Evolutionary conservation across 1,284 basidiomycete species (phyloP).

Genomic region (Puccinia coronata): DNA sequence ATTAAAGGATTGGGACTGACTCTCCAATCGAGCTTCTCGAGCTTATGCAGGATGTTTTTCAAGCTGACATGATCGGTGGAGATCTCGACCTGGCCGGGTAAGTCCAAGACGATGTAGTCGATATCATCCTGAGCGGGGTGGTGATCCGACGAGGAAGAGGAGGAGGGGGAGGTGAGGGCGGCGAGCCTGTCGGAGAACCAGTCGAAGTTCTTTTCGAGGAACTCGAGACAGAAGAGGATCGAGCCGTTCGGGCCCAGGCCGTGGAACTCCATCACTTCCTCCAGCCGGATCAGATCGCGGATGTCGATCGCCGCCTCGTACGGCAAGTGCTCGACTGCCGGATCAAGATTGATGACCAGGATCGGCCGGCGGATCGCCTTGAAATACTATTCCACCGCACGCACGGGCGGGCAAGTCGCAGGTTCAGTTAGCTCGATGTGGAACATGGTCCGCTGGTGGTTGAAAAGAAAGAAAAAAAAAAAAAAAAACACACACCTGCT

Average conservation of each 20-base stretch:
- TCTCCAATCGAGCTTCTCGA: slow-evolving; percentile 74
- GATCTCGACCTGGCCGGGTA: slow-evolving; percentile 96
- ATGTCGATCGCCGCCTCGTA: slow-evolving; percentile 90
- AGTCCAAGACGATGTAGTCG: slow-evolving; percentile 87
- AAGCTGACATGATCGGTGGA: slow-evolving; percentile 91
- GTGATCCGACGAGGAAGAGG: slow-evolving; percentile 19
- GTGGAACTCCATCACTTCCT: slow-evolving; percentile 82
- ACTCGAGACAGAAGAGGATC: slow-evolving; percentile 97
- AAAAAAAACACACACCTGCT: slow-evolving; percentile 61
- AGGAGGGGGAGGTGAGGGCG: slow-evolving; percentile 42
- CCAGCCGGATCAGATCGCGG: slow-evolving; percentile 79
- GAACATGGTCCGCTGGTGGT: neutral
- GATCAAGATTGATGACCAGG: slow-evolving; percentile 89
- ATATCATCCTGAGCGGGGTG: slow-evolving; percentile 63
- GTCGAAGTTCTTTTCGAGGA: slow-evolving; percentile 90
- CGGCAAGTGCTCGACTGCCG: slow-evolving; percentile 76
- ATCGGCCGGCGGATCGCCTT: slow-evolving; percentile 81
- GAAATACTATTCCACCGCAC: slow-evolving; percentile 65
- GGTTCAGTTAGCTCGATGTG: neutral
- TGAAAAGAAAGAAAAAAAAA: neutral
- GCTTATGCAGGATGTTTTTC: slow-evolving; percentile 72
- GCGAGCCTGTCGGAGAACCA: slow-evolving; percentile 71
- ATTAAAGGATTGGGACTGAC: slow-evolving; percentile 63
- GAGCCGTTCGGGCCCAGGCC: slow-evolving; percentile 92
- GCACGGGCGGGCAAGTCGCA: slow-evolving; percentile 15